These are phyloP conservation scores for Hortaea werneckii DNA, from an alignment of 2,329 filamentous ascomycete genomes.

Conservation along the genomic window DNA sequence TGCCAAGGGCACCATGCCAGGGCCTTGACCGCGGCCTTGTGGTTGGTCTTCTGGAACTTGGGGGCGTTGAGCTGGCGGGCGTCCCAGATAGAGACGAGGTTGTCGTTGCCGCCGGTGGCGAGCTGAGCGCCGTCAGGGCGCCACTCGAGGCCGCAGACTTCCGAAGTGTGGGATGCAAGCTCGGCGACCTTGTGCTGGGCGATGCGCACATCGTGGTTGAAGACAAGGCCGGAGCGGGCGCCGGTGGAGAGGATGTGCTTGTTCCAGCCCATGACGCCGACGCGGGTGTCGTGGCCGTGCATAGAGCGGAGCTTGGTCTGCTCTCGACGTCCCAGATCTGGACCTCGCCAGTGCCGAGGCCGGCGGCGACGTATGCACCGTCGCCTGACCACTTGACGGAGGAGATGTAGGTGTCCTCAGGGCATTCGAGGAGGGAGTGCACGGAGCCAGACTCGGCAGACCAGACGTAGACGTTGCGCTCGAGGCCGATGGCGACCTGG, in stretches of 20 bases:
- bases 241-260: slow-evolving; percentile 96
- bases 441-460: slow-evolving; percentile 89
- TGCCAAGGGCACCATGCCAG: slow-evolving; percentile 99
- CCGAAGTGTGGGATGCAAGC: slow-evolving; percentile 91
- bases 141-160: slow-evolving; percentile 98
- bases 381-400: slow-evolving; percentile 99
- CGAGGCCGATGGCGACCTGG: slow-evolving; percentile 93
- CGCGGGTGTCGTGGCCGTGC: slow-evolving; percentile 92
- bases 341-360: slow-evolving; percentile 87
- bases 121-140: slow-evolving; percentile 92
- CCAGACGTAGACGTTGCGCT: slow-evolving; percentile 97
- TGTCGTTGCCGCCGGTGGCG: slow-evolving; percentile 96
- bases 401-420: slow-evolving; percentile 87
- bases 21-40: slow-evolving; percentile 97
- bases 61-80: slow-evolving; percentile 84
- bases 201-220: slow-evolving; percentile 96
- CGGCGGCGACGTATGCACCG: slow-evolving; percentile 90
- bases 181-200: slow-evolving; percentile 97
- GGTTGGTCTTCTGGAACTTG: slow-evolving; percentile 99
- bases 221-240: slow-evolving; percentile 86
- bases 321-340: slow-evolving; percentile 98
- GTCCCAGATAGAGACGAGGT: slow-evolving; percentile 98
- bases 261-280: slow-evolving; percentile 98
- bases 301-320: slow-evolving; percentile 93
- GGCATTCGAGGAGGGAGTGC: slow-evolving; percentile 76